A percentile compares a stretch with the other conserved stretches of the same genome.
phyloP scores from a whole-genome alignment of 140 eudicot species.

The Senecio squalidus region DNA sequence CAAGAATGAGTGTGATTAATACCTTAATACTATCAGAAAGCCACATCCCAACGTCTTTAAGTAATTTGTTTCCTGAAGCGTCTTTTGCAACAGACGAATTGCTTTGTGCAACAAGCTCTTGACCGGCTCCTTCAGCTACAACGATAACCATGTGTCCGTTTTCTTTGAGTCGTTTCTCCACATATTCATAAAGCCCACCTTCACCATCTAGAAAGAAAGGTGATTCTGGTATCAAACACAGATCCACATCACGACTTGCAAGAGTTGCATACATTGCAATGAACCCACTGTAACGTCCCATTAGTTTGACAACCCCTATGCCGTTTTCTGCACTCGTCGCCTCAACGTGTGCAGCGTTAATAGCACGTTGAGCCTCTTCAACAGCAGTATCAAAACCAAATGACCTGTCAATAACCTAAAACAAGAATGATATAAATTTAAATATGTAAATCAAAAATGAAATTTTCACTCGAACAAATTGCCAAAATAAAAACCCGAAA shows the following conservation, averaged over 20 bases:
- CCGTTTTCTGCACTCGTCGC: constrained; percentile 89
- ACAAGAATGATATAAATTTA: constrained; percentile 4
- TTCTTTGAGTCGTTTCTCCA: constrained; percentile 78
- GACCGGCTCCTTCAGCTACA: constrained; percentile 96
- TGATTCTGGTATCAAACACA: constrained; percentile 93
- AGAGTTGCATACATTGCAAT: constrained; percentile 98
- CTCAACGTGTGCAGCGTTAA: constrained; percentile 95
- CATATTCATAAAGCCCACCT: constrained; percentile 73
- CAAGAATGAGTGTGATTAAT: constrained; percentile 8
- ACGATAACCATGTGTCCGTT: constrained; percentile 97
- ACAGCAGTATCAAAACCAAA: constrained; percentile 99
- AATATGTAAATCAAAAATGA: background rate
- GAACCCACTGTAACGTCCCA: constrained; percentile 97
- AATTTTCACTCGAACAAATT: background rate
- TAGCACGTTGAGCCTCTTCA: constrained; percentile 98
- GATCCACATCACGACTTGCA: constrained; percentile 93
- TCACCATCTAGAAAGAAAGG: constrained; percentile 82
- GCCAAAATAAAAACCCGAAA: background rate
- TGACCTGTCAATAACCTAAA: constrained; percentile 85
- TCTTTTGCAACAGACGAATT: constrained; percentile 38
- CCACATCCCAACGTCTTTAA: constrained; percentile 88
- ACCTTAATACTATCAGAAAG: constrained; percentile 81
- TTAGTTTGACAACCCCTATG: constrained; percentile 83
- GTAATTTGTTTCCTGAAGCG: constrained; percentile 89
- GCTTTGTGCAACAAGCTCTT: constrained; percentile 66